phyloP scores from a whole-genome alignment of 495 filamentous ascomycete species.

The Symbiotaphrina buchneri region DNA sequence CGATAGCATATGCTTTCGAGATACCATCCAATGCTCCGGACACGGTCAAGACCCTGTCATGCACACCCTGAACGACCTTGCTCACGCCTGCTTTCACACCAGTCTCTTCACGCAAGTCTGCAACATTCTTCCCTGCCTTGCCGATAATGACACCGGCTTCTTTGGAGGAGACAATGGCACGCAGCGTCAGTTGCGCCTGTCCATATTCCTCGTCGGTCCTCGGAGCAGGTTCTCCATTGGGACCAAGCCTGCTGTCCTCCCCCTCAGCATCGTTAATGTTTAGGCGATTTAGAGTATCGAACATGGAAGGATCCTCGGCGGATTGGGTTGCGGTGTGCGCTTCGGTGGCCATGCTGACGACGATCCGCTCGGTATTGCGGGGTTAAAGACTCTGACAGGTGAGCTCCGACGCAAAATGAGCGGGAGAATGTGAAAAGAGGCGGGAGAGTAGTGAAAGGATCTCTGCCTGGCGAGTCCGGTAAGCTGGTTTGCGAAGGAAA shows the following conservation, averaged over 20 bases:
- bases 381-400: background rate
- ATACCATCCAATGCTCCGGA: slow-evolving; percentile 71
- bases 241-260: slow-evolving; percentile 8
- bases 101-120: slow-evolving; percentile 88
- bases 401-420: too few species aligned
- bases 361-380: too few species aligned
- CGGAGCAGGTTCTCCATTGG: slow-evolving; percentile 11
- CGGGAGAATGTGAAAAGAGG: slow-evolving; percentile 4
- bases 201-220: slow-evolving; percentile 88
- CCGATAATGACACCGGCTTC: slow-evolving; percentile 97
- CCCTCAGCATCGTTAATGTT: slow-evolving; percentile 11
- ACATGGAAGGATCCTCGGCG: slow-evolving; percentile 10
- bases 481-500: slow-evolving; percentile 8
- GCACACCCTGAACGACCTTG: slow-evolving; percentile 93
- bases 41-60: slow-evolving; percentile 90
- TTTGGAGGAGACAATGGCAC: slow-evolving; percentile 95
- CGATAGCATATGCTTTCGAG: slow-evolving; percentile 77
- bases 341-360: slow-evolving; percentile 12
- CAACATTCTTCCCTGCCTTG: slow-evolving; percentile 95
- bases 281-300: slow-evolving; percentile 12
- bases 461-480: too few species aligned
- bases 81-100: slow-evolving; percentile 94
- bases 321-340: slow-evolving; percentile 3
- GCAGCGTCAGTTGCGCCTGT: slow-evolving; percentile 69
- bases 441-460: slow-evolving; percentile 6